These are phyloP conservation scores for Pouteria campechiana DNA, from an alignment of 179 eudicot species.

Conservation along the genomic window DNA sequence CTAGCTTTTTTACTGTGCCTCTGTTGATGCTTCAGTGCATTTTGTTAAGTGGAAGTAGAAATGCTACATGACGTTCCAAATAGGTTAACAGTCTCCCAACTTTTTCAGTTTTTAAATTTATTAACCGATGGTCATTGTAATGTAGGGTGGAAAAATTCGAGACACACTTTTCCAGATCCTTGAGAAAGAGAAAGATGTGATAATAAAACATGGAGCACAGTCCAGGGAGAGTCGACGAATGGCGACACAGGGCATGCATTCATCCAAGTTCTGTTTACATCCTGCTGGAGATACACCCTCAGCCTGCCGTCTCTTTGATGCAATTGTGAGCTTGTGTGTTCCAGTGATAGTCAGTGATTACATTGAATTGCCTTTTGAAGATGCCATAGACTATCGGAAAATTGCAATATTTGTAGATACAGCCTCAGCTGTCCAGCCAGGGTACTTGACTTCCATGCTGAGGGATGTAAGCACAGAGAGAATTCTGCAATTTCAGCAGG, in stretches of 20 bases:
- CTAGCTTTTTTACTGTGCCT: background rate
- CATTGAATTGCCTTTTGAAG: constrained; percentile 88
- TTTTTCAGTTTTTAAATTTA: no score
- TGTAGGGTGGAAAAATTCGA: constrained; percentile 89
- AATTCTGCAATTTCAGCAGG: constrained; percentile 61
- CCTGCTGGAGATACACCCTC: constrained; percentile 97
- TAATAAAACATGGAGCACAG: constrained; percentile 83
- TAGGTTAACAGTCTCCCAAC: no score
- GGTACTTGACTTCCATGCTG: constrained; percentile 47
- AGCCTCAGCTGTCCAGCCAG: constrained; percentile 47
- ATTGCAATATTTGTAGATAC: constrained; percentile 76
- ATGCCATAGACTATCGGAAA: constrained; percentile 69
- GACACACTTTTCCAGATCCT: constrained; percentile 71
- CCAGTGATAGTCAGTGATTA: constrained; percentile 78
- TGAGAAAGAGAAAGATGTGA: constrained; percentile 60
- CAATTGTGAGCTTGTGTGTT: constrained; percentile 82
- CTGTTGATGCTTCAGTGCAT: background rate
- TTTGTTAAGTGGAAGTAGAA: background rate
- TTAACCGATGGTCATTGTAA: background rate
- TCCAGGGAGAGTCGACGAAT: constrained; percentile 84
- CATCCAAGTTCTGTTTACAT: constrained; percentile 83
- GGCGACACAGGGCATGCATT: constrained; percentile 87
- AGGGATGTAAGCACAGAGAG: constrained; percentile 31
- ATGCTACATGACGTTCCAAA: no score
- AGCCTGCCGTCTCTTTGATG: constrained; percentile 88